A percentile compares a stretch with the other conserved stretches of the same genome.
These are phyloP conservation scores for Coprinopsis cinerea DNA, from an alignment of 768 basidiomycete species.

Conservation along the genomic window DNA sequence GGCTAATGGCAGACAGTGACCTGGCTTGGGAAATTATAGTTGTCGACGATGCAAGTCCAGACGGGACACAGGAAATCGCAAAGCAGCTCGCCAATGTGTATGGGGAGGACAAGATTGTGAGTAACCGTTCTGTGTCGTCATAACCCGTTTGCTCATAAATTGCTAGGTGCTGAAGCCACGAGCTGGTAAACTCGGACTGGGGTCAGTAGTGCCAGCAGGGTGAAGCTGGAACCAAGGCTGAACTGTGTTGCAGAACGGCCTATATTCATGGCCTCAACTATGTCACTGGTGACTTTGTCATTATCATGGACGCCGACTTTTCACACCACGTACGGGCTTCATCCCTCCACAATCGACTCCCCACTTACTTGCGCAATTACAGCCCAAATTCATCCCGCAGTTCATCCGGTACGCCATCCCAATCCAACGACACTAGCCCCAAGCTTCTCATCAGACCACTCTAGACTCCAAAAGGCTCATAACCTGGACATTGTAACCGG, in stretches of 20 bases:
- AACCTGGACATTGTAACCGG: conserved; percentile 93
- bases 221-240: background rate
- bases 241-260: conserved; percentile 57
- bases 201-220: conserved; percentile 39
- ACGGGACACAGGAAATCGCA: conserved; percentile 89
- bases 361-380: background rate
- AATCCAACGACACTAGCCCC: background rate
- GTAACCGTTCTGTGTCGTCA: conserved; percentile 3
- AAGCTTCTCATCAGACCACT: background rate
- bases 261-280: conserved; percentile 91
- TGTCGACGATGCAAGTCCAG: conserved; percentile 90
- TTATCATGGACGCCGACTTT: conserved; percentile 97
- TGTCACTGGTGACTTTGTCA: conserved; percentile 86
- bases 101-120: conserved; percentile 78
- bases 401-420: conserved; percentile 64
- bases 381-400: conserved; percentile 95
- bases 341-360: conserved; percentile 1
- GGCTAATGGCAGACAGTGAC: conserved; percentile 34
- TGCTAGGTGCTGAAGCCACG: conserved; percentile 75
- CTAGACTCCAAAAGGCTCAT: conserved; percentile 74
- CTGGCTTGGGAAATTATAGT: conserved; percentile 86
- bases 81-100: conserved; percentile 71
- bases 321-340: conserved; percentile 80
- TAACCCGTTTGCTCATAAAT: background rate
- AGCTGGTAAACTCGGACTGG: conserved; percentile 86